Base-by-base conservation (phyloP, 371 early-diverging fungal species). In the Dichotomocladium elegans region DNA sequence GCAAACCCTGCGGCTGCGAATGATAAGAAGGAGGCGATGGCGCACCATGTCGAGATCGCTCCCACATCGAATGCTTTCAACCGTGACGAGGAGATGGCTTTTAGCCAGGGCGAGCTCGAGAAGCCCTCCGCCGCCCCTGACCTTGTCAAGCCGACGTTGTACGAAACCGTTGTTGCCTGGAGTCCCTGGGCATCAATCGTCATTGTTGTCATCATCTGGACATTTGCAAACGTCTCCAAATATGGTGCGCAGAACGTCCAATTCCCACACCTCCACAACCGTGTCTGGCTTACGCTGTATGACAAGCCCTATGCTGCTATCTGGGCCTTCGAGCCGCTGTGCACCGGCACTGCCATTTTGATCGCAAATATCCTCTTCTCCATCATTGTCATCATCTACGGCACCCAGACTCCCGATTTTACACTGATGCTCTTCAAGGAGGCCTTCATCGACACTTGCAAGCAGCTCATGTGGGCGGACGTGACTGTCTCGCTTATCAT, bases 261-360 rank as follows among this genome's bases (percentile, higher is more conserved):
- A 1, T 72, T 72, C 70, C 76, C 76, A 5, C 44, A 76, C 48
- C 53, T 76, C 8, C 64, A 76, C 41, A 51, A 70, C 41, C 40
- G 58, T 42, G 68, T 74, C 11, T 77, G 70, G 58, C 27, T 77
- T 17, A 77, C 78, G 0, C 50, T 77, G 6, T 77, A 72, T 31
- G 46, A 42, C 2, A 71, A 77, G 45, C 51, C 37, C 19, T 77
- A 77, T 41, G 68, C 58, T 47, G 78, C 78, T 17, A 55, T 77
- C 26, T 77, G 74, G 74, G 60, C 50, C 9, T 77, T 77, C 60
- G 72, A 77, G 21, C 78, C 78, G 7, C 41, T 77, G n/a, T 72
- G 70, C 22, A 77, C 78, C 4, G 78, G 78, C 9, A 77, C 78
- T 11, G 71, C 71, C 5, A 74, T 77, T 25, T 48, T 77, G 9